Base-by-base conservation (phyloP, 2,329 filamentous ascomycete genomes). In the Capronia epimyces region DNA sequence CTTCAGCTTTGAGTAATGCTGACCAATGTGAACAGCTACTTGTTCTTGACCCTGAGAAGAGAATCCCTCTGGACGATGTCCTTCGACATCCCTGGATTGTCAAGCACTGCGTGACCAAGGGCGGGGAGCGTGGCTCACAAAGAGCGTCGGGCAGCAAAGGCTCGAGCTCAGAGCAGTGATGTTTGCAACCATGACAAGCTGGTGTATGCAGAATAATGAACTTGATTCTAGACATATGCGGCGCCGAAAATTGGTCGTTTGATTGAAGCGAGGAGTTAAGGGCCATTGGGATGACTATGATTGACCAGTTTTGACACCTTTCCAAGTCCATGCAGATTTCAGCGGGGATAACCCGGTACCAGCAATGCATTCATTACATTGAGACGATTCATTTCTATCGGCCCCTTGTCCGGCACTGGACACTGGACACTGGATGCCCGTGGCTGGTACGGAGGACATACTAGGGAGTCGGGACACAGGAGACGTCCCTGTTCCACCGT, bases 51-150 rank as follows among this genome's bases (percentile, higher is more conserved):
- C 93, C 93, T 0, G 89, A 95, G 64, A 95, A 95, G 76, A 79
- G 93, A 59, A 87, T 98, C 62, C 81, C 89, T 2, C 80, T 98
- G 9, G 89, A 95, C 13, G 84, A 95, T 52, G 86, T 97, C 31
- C 84, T 91, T 68, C 78, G 78, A 46, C 93, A 97, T 68, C 91
- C 93, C 15, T 98, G 93, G 93, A 95, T 98, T 63, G 68, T 96
- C 61, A 97, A 96, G 76, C 88, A 97, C 69, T 97, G 91, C 37
- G 29, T 48, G 9, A 55, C 53, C 10, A 60, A 60, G 36, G 59
- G 58, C 27, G 59, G 59, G 18, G 59, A 60, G 27, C 56, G 58
- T 27, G 52, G 49, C 4, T 45, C 50, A 16, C 53, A 53, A 31
- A 51, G 52, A 50, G 46, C 40, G 9, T 51, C 49, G 9, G 44